Conservation (phyloP, 106 monocot genomes). For the Alisma plantagoaquatica region DNA sequence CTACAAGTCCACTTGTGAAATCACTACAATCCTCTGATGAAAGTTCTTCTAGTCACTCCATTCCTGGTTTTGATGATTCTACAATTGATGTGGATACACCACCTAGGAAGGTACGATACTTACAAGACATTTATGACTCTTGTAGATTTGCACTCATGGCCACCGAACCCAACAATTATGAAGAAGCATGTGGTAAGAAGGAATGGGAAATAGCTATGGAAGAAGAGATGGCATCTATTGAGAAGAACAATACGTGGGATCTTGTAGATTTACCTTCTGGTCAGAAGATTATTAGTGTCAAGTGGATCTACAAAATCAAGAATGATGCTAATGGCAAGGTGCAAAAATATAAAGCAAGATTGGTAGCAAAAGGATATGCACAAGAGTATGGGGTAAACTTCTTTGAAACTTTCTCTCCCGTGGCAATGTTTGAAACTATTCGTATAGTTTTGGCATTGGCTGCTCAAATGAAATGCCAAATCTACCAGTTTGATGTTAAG, state of each 20-base stretch:
- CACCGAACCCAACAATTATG: background rate
- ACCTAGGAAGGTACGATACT: no score
- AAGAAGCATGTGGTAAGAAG: background rate
- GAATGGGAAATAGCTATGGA: background rate
- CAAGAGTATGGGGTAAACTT: background rate
- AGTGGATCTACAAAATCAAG: background rate
- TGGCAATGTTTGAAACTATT: no score
- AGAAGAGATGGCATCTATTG: background rate
- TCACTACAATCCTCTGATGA: no score
- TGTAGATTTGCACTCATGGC: background rate
- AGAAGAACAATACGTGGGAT: background rate
- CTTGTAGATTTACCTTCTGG: background rate
- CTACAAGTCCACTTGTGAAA: no score
- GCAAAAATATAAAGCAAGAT: background rate
- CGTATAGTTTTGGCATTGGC: no score
- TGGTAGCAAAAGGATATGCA: background rate
- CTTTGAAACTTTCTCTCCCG: background rate
- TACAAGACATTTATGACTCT: background rate
- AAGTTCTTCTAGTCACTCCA: no score
- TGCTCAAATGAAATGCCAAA: no score
- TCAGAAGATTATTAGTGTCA: background rate
- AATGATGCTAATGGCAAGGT: background rate
- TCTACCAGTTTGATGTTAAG: no score
- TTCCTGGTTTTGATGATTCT: no score
- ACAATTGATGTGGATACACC: no score